phyloP scores from a whole-genome alignment of 2,329 filamentous ascomycete genomes.

The Aureobasidium sp. region DNA sequence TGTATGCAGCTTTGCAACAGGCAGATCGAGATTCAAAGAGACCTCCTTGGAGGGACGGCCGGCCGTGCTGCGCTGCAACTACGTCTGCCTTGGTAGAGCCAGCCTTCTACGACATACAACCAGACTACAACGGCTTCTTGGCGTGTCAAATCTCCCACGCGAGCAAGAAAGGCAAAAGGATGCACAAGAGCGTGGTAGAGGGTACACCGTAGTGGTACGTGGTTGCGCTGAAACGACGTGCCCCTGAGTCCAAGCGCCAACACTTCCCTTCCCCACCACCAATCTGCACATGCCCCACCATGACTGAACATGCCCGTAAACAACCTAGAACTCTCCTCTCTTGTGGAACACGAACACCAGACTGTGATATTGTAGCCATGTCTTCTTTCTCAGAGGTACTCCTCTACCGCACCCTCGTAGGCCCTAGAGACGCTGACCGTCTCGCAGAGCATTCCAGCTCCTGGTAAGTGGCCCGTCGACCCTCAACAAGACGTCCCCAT shows the following conservation, averaged over 20 bases:
- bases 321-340: background rate
- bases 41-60: background rate
- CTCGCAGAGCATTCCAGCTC: conserved; percentile 37
- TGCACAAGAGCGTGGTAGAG: background rate
- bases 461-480: conserved; percentile 57
- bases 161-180: background rate
- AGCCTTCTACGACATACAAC: conserved; percentile 10
- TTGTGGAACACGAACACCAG: background rate
- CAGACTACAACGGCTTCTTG: background rate
- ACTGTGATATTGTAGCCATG: background rate
- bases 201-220: background rate
- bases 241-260: conserved; percentile 1
- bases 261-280: background rate
- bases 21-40: background rate
- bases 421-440: conserved; percentile 10
- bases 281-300: conserved; percentile 9
- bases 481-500: conserved; percentile 55
- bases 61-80: conserved; percentile 3
- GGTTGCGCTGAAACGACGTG: background rate
- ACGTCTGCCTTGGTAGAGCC: background rate
- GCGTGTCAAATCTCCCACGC: conserved; percentile 8
- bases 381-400: conserved; percentile 7
- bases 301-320: background rate
- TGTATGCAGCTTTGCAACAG: background rate
- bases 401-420: background rate